A percentile compares a stretch with the other conserved stretches of the same genome.
Evolutionary conservation across 2,329 filamentous ascomycete species (phyloP).

Genomic region (Fusarium siculi): DNA sequence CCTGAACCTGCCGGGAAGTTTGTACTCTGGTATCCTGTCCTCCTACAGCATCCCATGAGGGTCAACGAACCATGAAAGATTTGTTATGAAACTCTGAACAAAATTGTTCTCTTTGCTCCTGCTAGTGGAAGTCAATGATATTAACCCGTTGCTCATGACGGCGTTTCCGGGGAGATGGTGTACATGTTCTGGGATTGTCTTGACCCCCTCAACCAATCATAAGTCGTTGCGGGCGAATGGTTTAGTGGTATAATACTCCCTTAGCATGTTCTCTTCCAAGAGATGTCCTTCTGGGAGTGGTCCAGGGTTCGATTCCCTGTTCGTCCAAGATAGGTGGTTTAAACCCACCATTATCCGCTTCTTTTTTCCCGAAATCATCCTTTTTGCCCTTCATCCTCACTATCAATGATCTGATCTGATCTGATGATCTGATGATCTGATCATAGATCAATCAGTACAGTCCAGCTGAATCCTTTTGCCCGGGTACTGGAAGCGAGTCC

Average conservation of each 20-base stretch:
- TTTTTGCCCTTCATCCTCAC: not conserved
- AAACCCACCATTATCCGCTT: constrained; percentile 11
- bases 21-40: accelerated
- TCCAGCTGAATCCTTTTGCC: not conserved
- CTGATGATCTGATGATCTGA: not conserved
- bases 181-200: accelerated
- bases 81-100: no score
- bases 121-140: accelerated
- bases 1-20: not conserved
- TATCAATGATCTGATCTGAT: not conserved
- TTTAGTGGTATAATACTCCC: constrained; percentile 33
- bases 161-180: accelerated
- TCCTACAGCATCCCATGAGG: no score
- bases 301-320: constrained; percentile 37
- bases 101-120: accelerated
- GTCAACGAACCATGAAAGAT: no score
- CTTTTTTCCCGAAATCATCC: not conserved
- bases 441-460: no score
- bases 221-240: constrained; percentile 9
- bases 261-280: constrained; percentile 8
- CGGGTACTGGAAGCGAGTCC: not conserved
- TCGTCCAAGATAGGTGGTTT: constrained; percentile 25
- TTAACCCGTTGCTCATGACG: accelerated
- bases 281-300: constrained; percentile 20
- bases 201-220: constrained; percentile 14